Evolutionary conservation across 2,329 filamentous ascomycete species (phyloP), one percentile per base, ranked within the genome.

Genomic region (Gremmenia infestans): DNA sequence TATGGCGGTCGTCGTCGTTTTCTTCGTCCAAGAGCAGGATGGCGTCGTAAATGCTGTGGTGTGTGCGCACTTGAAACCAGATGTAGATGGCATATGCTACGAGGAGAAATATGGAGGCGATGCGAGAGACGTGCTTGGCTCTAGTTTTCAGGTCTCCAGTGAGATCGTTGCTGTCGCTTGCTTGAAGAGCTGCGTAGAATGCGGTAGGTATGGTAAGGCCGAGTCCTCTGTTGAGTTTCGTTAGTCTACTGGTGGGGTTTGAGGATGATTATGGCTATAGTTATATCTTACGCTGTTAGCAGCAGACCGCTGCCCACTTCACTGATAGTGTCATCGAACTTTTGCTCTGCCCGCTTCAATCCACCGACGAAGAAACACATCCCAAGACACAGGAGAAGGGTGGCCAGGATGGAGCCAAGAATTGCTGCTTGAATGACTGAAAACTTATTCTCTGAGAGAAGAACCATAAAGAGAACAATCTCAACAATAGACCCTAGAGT

Each of bases 351-450:
- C 32, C 85, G 81, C 53, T 78, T 76, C 39, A 94, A 62, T 8
- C 91, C 90, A 43, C 89, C 89, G 22, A 84, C 80, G 59, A 93
- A 83, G 75, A 96, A 95, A 69, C 89, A 94, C 52, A 86, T 68
- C 0, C 91, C 91, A 28, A 95, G 73, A 63, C 90, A 95, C 1
- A 95, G 77, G 45, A 95, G 73, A 73, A 94, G 81, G 32, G 91
- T 95, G 12, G 91, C 89, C 37, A 96, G 72, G 45, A 95, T 88
- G 0, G 89, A 93, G 37, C 91, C 90, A 0, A 95, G 74, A 53
- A 95, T 92, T 28, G 91, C 90, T 53, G 89, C 89, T 68, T 90
- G 83, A 63, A 95, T 89, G 63, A 94, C 88, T 15, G 80, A 77
- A 57, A 87, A 85, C 70, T 76, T 71, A 52, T 76, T 62, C 2